A percentile compares a stretch with the other conserved stretches of the same genome.
These are phyloP conservation scores for Leccinum imitatum DNA, from an alignment of 768 basidiomycete genomes.

Conservation along the genomic window DNA sequence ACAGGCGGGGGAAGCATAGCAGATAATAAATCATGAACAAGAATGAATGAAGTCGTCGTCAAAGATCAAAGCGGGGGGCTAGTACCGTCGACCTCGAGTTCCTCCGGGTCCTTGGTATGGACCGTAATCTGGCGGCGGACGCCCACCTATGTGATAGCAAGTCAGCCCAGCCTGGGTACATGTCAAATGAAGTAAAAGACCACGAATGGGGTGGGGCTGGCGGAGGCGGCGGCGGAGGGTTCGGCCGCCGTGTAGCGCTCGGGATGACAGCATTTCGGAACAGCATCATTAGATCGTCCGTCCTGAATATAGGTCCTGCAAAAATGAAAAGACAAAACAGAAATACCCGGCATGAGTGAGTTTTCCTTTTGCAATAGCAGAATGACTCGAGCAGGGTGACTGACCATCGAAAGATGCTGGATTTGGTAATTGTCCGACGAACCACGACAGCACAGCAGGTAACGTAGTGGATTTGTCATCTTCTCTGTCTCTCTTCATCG, in stretches of 20 bases:
- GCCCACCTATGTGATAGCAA: conserved; percentile 43
- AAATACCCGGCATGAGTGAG: conserved; percentile 9
- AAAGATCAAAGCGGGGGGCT: conserved; percentile 4
- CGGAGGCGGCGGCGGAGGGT: conserved; percentile 58
- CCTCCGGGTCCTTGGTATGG: conserved; percentile 78
- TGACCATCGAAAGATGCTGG: conserved; percentile 80
- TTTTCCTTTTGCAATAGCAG: conserved; percentile 12
- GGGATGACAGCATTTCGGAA: conserved; percentile 83
- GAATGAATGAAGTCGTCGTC: conserved; percentile 2
- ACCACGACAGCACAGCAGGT: conserved; percentile 72
- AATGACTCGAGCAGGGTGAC: conserved; percentile 26
- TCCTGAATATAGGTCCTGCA: conserved; percentile 84
- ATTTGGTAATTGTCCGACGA: conserved; percentile 76
- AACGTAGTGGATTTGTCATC: conserved; percentile 52
- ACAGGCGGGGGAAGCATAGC: conserved; percentile 2
- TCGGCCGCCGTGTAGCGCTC: conserved; percentile 46
- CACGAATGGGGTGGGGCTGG: conserved; percentile 43
- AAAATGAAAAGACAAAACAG: conserved; percentile 9
- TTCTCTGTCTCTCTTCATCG: conserved; percentile 40
- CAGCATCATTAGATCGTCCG: conserved; percentile 86
- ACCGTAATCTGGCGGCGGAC: conserved; percentile 84
- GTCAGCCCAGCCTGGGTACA: conserved; percentile 6
- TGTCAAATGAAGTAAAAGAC: conserved; percentile 1
- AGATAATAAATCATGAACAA: conserved; percentile 19
- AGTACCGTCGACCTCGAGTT: conserved; percentile 44